Percentiles rank a stretch among this genome's conserved stretches.
Evolutionary conservation across 768 basidiomycete genomes (phyloP).

Genomic region (Saitozyma sp.): DNA sequence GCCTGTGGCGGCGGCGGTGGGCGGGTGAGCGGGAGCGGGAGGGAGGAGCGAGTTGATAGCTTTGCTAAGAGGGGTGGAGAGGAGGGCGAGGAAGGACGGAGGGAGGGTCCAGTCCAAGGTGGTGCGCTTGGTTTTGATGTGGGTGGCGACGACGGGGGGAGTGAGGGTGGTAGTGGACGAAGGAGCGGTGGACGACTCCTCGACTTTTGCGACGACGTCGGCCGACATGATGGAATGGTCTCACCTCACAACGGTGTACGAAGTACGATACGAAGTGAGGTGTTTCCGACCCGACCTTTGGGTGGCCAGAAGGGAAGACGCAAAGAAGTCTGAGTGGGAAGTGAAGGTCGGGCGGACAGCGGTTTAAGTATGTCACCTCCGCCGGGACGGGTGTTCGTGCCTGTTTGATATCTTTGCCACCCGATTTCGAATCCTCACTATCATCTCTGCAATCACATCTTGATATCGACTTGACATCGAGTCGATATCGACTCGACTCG

Average conservation of each 20-base stretch:
- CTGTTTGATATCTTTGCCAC: too few relatives aligned
- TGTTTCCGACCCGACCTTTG: background rate
- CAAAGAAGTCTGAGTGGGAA: too few relatives aligned
- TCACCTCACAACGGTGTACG: too few relatives aligned
- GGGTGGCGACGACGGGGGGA: background rate
- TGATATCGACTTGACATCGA: too few relatives aligned
- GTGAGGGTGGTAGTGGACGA: background rate
- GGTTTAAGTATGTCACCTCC: too few relatives aligned
- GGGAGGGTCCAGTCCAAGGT: conserved; percentile 9
- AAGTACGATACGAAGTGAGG: conserved; percentile 2
- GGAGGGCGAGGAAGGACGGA: conserved; percentile 9
- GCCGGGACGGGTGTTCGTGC: too few relatives aligned
- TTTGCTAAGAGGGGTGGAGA: conserved; percentile 1
- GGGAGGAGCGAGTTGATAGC: background rate
- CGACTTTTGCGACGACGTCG: background rate
- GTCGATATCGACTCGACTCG: too few relatives aligned
- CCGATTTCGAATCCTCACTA: too few relatives aligned
- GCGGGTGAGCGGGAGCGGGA: background rate
- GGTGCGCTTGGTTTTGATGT: background rate
- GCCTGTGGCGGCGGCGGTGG: background rate
- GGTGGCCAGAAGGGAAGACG: too few relatives aligned
- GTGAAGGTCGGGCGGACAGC: too few relatives aligned
- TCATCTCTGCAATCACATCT: too few relatives aligned
- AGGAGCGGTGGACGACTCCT: background rate
- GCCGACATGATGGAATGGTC: conserved; percentile 3